Conservation (phyloP, 2,329 filamentous ascomycete species). For the Cordyceps militaris region DNA sequence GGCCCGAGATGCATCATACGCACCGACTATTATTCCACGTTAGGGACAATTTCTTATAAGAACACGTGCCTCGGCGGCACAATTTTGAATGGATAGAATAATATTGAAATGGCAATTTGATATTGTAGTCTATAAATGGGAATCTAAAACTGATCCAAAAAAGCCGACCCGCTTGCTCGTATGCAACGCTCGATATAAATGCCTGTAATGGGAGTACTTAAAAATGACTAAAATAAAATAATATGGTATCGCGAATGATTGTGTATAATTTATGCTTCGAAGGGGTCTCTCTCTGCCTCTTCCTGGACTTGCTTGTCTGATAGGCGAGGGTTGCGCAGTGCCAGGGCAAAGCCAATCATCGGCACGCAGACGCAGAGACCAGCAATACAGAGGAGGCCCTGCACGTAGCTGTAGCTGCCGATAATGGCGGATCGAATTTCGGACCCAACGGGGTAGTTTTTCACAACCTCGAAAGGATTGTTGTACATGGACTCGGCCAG, state of each 20-base stretch:
- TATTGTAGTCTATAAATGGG: constrained; percentile 1
- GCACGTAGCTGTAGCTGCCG: constrained; percentile 36
- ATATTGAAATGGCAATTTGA: neutral
- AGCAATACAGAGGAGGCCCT: constrained; percentile 37
- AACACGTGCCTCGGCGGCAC: no score
- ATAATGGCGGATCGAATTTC: constrained; percentile 38
- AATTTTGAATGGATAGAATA: no score
- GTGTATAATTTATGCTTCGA: neutral
- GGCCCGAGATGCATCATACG: no score
- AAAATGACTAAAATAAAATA: neutral
- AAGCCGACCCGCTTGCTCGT: neutral
- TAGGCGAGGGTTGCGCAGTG: constrained; percentile 36
- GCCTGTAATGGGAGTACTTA: neutral
- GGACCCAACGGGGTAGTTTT: constrained; percentile 34
- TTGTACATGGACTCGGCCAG: constrained; percentile 31
- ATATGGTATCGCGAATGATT: neutral
- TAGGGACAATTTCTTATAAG: no score
- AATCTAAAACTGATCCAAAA: neutral
- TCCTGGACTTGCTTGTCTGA: constrained; percentile 34
- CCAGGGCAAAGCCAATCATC: constrained; percentile 37
- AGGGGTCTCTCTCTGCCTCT: constrained; percentile 14
- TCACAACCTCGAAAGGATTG: constrained; percentile 28
- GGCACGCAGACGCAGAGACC: constrained; percentile 40
- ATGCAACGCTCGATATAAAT: neutral
- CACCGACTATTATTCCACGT: no score